phyloP scores from a whole-genome alignment of 108 stramenopile species.

The Nitzschia palea region DNA sequence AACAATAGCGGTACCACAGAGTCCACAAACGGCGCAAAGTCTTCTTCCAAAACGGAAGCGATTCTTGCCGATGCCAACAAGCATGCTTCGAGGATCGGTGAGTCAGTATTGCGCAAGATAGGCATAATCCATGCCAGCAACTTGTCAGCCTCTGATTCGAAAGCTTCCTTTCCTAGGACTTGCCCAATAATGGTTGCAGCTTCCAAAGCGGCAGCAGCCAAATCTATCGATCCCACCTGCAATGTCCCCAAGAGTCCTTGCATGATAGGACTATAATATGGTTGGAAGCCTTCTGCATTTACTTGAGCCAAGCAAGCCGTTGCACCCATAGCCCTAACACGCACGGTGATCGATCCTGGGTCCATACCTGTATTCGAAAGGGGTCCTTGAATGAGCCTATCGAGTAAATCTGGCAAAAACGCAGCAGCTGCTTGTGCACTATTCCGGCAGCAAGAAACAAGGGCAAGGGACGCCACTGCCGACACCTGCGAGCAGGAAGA shows the following conservation, averaged over 20 bases:
- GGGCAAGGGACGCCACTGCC: constrained; percentile 52
- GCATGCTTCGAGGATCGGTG: constrained; percentile 60
- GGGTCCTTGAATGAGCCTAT: constrained; percentile 57
- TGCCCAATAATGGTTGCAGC: constrained; percentile 75
- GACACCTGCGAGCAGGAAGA: constrained; percentile 63
- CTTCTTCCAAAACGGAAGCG: constrained; percentile 66
- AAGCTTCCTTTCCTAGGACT: constrained; percentile 60
- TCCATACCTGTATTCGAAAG: constrained; percentile 39
- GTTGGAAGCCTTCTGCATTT: constrained; percentile 59
- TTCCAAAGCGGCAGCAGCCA: constrained; percentile 73
- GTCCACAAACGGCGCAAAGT: constrained; percentile 61
- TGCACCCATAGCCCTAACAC: constrained; percentile 66
- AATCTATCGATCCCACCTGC: constrained; percentile 20
- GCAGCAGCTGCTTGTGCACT: constrained; percentile 37
- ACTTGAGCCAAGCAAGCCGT: constrained; percentile 71
- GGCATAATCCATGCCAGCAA: constrained; percentile 58
- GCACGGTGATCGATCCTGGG: constrained; percentile 46
- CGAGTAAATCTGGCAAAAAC: constrained; percentile 47
- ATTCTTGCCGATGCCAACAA: constrained; percentile 79
- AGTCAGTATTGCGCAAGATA: constrained; percentile 32
- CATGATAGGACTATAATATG: constrained; percentile 59
- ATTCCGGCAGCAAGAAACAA: constrained; percentile 66
- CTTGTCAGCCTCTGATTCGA: constrained; percentile 52
- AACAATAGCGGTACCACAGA: constrained; percentile 68
- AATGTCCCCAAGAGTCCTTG: constrained; percentile 53